Percentiles rank a stretch among this genome's conserved stretches.
Evolutionary conservation across 106 monocot species (phyloP).

Genomic region (Dendrobium officinale): DNA sequence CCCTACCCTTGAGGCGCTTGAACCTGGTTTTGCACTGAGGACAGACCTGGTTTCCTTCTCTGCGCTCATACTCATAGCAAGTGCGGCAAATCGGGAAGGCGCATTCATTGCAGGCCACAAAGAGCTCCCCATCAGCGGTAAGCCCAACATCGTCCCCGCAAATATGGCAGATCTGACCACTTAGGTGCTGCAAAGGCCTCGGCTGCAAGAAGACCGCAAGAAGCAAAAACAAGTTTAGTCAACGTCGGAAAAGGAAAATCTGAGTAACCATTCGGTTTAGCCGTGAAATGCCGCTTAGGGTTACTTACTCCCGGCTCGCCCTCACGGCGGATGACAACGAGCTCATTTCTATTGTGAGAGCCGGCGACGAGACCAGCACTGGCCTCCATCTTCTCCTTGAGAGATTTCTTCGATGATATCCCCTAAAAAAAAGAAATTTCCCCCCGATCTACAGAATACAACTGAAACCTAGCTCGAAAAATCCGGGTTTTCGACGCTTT

Average conservation of each 20-base stretch:
- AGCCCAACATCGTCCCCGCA: conserved; percentile 95
- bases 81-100: conserved; percentile 79
- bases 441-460: background rate
- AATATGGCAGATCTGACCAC: conserved; percentile 93
- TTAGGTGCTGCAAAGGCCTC: conserved; percentile 63
- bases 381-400: conserved; percentile 41
- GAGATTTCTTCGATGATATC: background rate
- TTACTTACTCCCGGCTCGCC: conserved; percentile 53
- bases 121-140: conserved; percentile 68
- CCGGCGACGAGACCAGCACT: conserved; percentile 79
- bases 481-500: background rate
- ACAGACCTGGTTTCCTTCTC: conserved; percentile 87
- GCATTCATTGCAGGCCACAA: conserved; percentile 95
- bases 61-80: conserved; percentile 90
- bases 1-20: conserved; percentile 82
- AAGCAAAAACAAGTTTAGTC: background rate
- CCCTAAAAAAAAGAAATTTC: background rate
- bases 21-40: conserved; percentile 97
- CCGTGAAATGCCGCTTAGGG: background rate
- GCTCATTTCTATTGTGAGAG: conserved; percentile 92
- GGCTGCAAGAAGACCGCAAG: conserved; percentile 38
- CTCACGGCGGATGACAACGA: conserved; percentile 81
- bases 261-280: background rate
- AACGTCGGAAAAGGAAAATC: background rate
- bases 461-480: background rate